Conservation (phyloP, 2,329 filamentous ascomycete species). For the Ophiocordyceps camponoti-floridani region DNA sequence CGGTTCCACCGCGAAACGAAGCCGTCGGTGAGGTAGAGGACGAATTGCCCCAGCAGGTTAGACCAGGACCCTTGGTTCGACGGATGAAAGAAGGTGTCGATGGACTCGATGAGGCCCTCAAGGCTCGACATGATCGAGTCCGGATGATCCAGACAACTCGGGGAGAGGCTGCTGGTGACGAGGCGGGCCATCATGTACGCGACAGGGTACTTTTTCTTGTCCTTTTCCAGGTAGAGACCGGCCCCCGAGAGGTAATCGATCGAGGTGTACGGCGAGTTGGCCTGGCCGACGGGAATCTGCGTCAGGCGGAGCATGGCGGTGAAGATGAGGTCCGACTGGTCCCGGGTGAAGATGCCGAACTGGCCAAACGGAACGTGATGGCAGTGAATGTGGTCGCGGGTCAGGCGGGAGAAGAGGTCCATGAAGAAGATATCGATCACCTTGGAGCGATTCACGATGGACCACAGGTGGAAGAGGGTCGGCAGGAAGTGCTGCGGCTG, state of each 20-base stretch:
- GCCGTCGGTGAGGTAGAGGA: slow-evolving; percentile 84
- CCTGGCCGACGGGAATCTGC: slow-evolving; percentile 92
- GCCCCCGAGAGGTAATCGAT: slow-evolving; percentile 73
- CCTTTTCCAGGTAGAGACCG: slow-evolving; percentile 75
- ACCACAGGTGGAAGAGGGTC: slow-evolving; percentile 94
- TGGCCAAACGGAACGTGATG: slow-evolving; percentile 63
- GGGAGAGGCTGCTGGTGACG: slow-evolving; percentile 86
- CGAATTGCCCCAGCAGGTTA: slow-evolving; percentile 71
- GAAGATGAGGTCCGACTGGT: slow-evolving; percentile 85
- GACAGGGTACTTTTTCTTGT: slow-evolving; percentile 81
- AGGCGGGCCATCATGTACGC: slow-evolving; percentile 84
- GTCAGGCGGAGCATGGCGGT: slow-evolving; percentile 77
- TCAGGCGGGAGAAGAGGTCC: slow-evolving; percentile 74
- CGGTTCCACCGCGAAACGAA: slow-evolving; percentile 97
- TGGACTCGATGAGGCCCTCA: slow-evolving; percentile 81
- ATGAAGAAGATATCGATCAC: slow-evolving; percentile 73
- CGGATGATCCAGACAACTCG: slow-evolving; percentile 56
- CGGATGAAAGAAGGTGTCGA: slow-evolving; percentile 97
- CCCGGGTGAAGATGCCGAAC: slow-evolving; percentile 79
- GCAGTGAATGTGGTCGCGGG: slow-evolving; percentile 64
- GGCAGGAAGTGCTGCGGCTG: slow-evolving; percentile 79
- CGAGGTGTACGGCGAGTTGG: slow-evolving; percentile 77
- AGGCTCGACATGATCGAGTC: slow-evolving; percentile 70
- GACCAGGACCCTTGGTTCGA: slow-evolving; percentile 93
- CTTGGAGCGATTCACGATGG: slow-evolving; percentile 76